Conservation (phyloP, 768 basidiomycete genomes). For the Scleroderma bovista region DNA sequence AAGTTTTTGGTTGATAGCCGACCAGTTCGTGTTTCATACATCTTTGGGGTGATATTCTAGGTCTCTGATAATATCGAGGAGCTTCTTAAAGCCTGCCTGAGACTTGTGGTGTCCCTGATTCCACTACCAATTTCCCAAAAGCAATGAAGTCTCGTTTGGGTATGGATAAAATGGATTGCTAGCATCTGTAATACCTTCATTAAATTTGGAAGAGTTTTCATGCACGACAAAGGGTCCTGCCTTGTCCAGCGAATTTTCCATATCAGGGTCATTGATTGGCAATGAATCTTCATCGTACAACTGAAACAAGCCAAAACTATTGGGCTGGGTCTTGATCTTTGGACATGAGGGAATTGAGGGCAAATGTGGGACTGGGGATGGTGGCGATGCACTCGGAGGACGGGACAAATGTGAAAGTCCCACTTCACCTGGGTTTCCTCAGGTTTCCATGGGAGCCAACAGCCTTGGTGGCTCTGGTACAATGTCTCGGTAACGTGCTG, state of each 20-base stretch:
- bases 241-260: background rate
- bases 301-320: background rate
- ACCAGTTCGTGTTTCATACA: background rate
- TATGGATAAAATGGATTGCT: conserved; percentile 5
- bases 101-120: conserved; percentile 14
- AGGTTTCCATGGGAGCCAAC: too few relatives aligned
- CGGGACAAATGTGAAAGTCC: too few relatives aligned
- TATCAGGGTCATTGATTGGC: conserved; percentile 3
- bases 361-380: too few relatives aligned
- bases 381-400: too few relatives aligned
- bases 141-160: conserved; percentile 13
- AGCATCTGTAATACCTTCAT: background rate
- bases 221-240: background rate
- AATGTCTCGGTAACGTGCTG: too few relatives aligned
- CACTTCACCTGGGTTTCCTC: too few relatives aligned
- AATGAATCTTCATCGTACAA: background rate
- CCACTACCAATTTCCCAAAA: conserved; percentile 17
- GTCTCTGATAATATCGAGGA: conserved; percentile 7
- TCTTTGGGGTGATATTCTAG: conserved; percentile 1
- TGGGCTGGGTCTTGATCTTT: conserved; percentile 1
- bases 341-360: background rate
- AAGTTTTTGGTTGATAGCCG: background rate
- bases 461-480: too few relatives aligned
- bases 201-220: background rate
- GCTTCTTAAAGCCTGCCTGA: conserved; percentile 10